Percentiles rank a stretch among this genome's conserved stretches.
Evolutionary conservation across 495 filamentous ascomycete genomes (phyloP).

Genomic region (Jackrogersella multiformis): DNA sequence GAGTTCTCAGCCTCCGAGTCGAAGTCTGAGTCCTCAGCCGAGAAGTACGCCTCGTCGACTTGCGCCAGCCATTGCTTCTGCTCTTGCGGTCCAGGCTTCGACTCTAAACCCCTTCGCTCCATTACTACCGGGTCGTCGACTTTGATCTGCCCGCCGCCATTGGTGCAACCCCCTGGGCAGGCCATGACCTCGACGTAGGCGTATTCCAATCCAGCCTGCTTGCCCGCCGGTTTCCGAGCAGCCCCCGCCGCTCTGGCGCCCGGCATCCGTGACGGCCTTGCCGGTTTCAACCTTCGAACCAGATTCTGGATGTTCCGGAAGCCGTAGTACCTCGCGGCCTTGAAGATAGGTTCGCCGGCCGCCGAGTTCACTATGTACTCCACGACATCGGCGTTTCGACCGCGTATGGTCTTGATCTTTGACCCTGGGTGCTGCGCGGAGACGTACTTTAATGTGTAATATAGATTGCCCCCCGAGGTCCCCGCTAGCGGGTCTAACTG

Average conservation of each 20-base stretch:
- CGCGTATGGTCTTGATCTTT: conserved; percentile 71
- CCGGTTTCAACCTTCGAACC: conserved; percentile 86
- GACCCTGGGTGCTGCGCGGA: conserved; percentile 74
- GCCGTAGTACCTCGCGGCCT: conserved; percentile 90
- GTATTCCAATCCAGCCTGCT: conserved; percentile 66
- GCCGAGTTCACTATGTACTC: conserved; percentile 74
- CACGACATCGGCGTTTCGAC: conserved; percentile 88
- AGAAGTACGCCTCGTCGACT: conserved; percentile 96
- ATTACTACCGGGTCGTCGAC: conserved; percentile 73
- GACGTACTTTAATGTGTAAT: conserved; percentile 79
- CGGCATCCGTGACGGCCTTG: conserved; percentile 76
- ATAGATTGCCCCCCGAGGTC: conserved; percentile 88
- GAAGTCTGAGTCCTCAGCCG: conserved; percentile 69
- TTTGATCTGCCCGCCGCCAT: conserved; percentile 95
- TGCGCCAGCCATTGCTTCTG: conserved; percentile 86
- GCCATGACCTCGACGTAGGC: conserved; percentile 98
- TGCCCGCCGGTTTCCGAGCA: conserved; percentile 57
- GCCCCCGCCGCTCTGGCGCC: conserved; percentile 66
- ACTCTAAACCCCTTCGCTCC: conserved; percentile 53
- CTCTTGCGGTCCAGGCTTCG: conserved; percentile 71
- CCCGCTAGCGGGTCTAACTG: conserved; percentile 60
- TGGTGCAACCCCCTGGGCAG: conserved; percentile 96
- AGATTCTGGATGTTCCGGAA: conserved; percentile 98
- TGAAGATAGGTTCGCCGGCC: conserved; percentile 70
- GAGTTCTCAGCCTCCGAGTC: conserved; percentile 39